phyloP scores from a whole-genome alignment of 495 filamentous ascomycete species.

The Podospora comata region DNA sequence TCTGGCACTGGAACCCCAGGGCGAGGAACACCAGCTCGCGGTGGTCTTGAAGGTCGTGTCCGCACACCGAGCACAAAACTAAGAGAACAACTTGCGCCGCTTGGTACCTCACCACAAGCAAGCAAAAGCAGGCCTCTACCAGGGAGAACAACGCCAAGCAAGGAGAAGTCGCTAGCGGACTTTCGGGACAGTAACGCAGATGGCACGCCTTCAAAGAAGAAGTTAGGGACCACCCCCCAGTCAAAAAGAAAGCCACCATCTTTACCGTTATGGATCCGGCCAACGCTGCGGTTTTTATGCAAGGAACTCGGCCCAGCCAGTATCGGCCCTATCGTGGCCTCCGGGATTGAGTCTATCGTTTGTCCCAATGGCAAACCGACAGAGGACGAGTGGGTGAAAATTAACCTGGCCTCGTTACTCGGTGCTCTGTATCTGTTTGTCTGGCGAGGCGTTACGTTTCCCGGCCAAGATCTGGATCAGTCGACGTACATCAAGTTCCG shows the following conservation, averaged over 20 bases:
- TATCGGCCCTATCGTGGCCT: slow-evolving; percentile 43
- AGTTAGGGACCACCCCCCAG: not conserved
- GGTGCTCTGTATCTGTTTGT: slow-evolving; percentile 68
- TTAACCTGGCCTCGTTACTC: slow-evolving; percentile 53
- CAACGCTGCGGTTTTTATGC: slow-evolving; percentile 63
- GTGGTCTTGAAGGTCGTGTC: slow-evolving; percentile 17
- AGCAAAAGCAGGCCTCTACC: slow-evolving; percentile 9
- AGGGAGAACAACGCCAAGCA: slow-evolving; percentile 23
- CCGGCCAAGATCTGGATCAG: slow-evolving; percentile 36
- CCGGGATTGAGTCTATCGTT: slow-evolving; percentile 44
- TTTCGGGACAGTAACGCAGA: slow-evolving; percentile 23
- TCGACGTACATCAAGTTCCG: slow-evolving; percentile 40
- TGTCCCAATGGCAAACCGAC: slow-evolving; percentile 35
- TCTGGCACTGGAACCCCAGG: slow-evolving; percentile 32
- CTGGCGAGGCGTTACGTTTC: slow-evolving; percentile 41
- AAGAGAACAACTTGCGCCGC: slow-evolving; percentile 20
- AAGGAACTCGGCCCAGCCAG: slow-evolving; percentile 33
- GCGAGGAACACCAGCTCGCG: slow-evolving; percentile 24
- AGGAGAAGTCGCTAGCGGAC: slow-evolving; percentile 39
- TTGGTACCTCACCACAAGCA: slow-evolving; percentile 22
- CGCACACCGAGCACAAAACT: slow-evolving; percentile 38
- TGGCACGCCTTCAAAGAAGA: slow-evolving; percentile 17
- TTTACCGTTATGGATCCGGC: slow-evolving; percentile 64
- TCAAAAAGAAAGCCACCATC: slow-evolving; percentile 19
- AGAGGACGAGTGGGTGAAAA: slow-evolving; percentile 52